These are phyloP conservation scores for Fusarium piperis DNA, from an alignment of 2,329 filamentous ascomycete genomes.

Conservation along the genomic window DNA sequence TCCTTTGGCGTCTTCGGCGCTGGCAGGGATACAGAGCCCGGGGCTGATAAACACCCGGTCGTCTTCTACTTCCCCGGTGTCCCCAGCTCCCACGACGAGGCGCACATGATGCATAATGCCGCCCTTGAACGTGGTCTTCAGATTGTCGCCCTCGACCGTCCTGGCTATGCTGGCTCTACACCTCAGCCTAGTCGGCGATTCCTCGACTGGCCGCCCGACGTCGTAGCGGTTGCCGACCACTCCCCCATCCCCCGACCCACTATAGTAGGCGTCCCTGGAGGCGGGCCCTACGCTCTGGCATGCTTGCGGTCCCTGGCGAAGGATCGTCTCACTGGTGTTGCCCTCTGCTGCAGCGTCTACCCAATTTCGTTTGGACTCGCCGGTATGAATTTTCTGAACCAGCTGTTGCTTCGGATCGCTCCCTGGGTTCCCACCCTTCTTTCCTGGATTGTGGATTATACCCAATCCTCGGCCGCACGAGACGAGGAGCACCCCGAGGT, in stretches of 20 bases:
- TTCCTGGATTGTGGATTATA: neutral
- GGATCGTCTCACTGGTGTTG: constrained; percentile 47
- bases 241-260: constrained; percentile 42
- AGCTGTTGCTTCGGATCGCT: neutral
- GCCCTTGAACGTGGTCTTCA: constrained; percentile 43
- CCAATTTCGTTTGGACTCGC: constrained; percentile 27
- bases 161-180: constrained; percentile 53
- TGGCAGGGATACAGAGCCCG: constrained; percentile 46
- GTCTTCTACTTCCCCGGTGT: constrained; percentile 56
- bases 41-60: constrained; percentile 43
- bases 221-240: constrained; percentile 42
- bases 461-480: neutral
- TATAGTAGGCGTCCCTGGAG: constrained; percentile 49
- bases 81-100: constrained; percentile 53
- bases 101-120: constrained; percentile 35
- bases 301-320: constrained; percentile 46
- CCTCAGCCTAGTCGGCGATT: constrained; percentile 46
- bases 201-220: constrained; percentile 48
- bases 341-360: constrained; percentile 41
- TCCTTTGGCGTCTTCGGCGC: constrained; percentile 42
- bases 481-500: neutral
- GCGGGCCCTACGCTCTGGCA: constrained; percentile 50
- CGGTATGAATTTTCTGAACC: constrained; percentile 18
- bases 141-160: constrained; percentile 53
- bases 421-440: neutral